phyloP scores from a whole-genome alignment of 495 filamentous ascomycete species.

The Aspergillus coremiiformis region DNA sequence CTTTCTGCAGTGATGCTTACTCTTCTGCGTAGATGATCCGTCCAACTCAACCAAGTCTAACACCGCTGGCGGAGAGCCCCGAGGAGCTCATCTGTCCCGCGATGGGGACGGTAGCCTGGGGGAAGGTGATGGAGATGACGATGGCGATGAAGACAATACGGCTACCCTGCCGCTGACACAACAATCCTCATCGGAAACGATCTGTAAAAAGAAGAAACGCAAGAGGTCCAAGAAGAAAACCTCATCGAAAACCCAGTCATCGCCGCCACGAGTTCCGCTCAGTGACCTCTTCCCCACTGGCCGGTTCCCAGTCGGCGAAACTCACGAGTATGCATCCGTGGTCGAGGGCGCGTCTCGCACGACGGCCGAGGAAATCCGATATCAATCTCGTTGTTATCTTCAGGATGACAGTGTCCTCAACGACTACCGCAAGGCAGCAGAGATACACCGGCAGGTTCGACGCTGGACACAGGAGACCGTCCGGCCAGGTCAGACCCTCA shows the following conservation, averaged over 20 bases:
- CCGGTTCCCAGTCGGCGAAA: conserved; percentile 48
- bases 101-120: conserved; percentile 40
- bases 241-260: conserved; percentile 38
- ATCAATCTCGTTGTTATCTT: conserved; percentile 37
- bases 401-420: conserved; percentile 50
- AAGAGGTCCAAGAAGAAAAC: conserved; percentile 48
- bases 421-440: conserved; percentile 55
- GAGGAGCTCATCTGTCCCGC: conserved; percentile 27
- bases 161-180: conserved; percentile 16
- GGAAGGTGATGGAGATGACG: conserved; percentile 51
- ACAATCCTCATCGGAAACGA: conserved; percentile 4
- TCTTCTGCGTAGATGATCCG: conserved; percentile 13
- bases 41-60: conserved; percentile 30
- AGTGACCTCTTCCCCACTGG: conserved; percentile 43
- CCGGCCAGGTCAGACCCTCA: conserved; percentile 50
- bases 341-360: conserved; percentile 50
- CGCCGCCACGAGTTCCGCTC: conserved; percentile 48
- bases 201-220: conserved; percentile 46
- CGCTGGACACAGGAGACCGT: conserved; percentile 50
- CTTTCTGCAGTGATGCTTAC: too few relatives aligned
- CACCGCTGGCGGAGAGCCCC: conserved; percentile 32
- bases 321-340: conserved; percentile 35
- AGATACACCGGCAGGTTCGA: conserved; percentile 55
- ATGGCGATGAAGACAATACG: conserved; percentile 27
- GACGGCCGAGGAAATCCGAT: conserved; percentile 52